Evolutionary conservation across 2,329 filamentous ascomycete genomes (phyloP).

Genomic region (Pseudohalonectria lignicola): DNA sequence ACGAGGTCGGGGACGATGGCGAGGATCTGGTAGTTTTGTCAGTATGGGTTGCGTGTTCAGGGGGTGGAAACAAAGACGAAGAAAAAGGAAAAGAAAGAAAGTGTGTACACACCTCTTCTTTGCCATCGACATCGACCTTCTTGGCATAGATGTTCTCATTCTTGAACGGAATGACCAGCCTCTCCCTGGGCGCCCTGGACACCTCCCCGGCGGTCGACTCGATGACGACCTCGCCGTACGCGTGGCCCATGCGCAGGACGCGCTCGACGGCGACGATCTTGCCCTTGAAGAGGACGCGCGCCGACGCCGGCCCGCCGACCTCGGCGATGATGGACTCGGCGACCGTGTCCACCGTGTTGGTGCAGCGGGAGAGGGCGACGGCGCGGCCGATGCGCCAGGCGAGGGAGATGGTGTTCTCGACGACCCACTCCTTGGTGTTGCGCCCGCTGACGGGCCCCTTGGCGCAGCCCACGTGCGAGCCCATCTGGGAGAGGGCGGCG

Average conservation of each 20-base stretch:
- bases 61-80: too few relatives aligned
- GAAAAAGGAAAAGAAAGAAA: background rate
- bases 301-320: constrained; percentile 39
- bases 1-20: constrained; percentile 47
- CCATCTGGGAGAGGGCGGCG: constrained; percentile 43
- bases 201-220: constrained; percentile 30
- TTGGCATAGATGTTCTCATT: constrained; percentile 57
- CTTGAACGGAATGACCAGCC: constrained; percentile 58
- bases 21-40: constrained; percentile 24
- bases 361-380: constrained; percentile 36
- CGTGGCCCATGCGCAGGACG: constrained; percentile 42
- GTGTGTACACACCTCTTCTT: constrained; percentile 7
- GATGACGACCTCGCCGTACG: constrained; percentile 48
- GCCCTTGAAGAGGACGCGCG: constrained; percentile 47
- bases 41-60: too few relatives aligned
- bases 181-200: constrained; percentile 3
- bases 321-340: constrained; percentile 48
- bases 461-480: constrained; percentile 36
- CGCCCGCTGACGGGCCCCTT: constrained; percentile 35
- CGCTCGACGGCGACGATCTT: constrained; percentile 53
- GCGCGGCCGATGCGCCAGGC: constrained; percentile 50
- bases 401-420: constrained; percentile 39
- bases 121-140: constrained; percentile 18
- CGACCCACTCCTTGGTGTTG: constrained; percentile 37
- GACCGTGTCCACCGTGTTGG: constrained; percentile 39